Evolutionary conservation across 805 yeast genomes (phyloP).

Genomic region (Suhomyces tanzawaensis): DNA sequence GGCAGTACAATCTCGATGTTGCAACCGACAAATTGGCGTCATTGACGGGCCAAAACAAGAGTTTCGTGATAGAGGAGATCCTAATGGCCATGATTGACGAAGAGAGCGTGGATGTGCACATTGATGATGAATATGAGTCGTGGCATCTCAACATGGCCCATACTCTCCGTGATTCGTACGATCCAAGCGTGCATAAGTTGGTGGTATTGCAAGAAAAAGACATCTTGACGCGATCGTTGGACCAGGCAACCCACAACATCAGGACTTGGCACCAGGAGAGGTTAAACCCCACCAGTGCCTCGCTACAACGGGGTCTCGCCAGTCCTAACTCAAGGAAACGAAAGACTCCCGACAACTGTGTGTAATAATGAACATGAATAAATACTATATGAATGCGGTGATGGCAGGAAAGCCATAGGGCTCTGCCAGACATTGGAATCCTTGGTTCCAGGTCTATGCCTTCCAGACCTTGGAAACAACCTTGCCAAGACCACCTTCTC

Average conservation of each 20-base stretch:
- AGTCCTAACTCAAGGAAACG: conserved; percentile 10
- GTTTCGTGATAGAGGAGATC: conserved; percentile 4
- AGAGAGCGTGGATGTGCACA: conserved; percentile 20
- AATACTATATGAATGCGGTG: conserved; percentile 4
- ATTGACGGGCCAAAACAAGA: neutral
- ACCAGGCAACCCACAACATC: conserved; percentile 16
- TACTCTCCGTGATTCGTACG: conserved; percentile 33
- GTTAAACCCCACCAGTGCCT: neutral
- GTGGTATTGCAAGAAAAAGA: conserved; percentile 25
- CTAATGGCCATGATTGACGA: conserved; percentile 27
- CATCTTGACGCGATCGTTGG: conserved; percentile 17
- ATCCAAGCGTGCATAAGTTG: conserved; percentile 18
- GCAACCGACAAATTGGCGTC: neutral
- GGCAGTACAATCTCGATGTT: neutral
- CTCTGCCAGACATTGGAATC: too few relatives aligned
- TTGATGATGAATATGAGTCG: conserved; percentile 23
- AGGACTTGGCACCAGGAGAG: conserved; percentile 22
- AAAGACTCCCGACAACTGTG: conserved; percentile 6
- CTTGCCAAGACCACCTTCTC: conserved; percentile 61
- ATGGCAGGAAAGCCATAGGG: too few relatives aligned
- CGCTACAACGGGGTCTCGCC: neutral
- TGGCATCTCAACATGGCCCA: conserved; percentile 18
- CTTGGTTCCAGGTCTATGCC: conserved; percentile 20
- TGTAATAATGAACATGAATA: conserved; percentile 3
- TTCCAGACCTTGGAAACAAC: conserved; percentile 40